Base-by-base conservation (phyloP, 2,329 filamentous ascomycete genomes). In the Nothophoma quercina region DNA sequence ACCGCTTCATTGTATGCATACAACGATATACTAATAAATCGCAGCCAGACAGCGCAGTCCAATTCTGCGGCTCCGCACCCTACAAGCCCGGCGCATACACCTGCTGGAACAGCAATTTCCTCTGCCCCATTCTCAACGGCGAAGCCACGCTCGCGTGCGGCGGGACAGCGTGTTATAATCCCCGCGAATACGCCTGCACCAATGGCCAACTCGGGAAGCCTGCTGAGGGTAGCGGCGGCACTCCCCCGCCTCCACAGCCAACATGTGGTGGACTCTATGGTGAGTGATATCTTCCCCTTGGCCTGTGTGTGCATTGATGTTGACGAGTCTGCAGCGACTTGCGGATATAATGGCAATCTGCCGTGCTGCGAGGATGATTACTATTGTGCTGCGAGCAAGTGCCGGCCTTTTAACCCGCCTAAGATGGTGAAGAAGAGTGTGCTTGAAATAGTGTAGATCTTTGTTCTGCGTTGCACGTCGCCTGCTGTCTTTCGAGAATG, bases 81-180 rank as follows among this genome's bases (percentile, higher is more conserved):
- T 55, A 45, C 13, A 12, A 33, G 4, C 51, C 51, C 1, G 51
- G 49, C 33, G 42, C 28, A 67, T 76, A 76, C 36, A 75, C 70
- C 1, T 76, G 74, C 61, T 77, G 75, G 56, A 63, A 71, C 39
- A 57, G 59, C 3, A 52, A 71, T 46, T 75, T 75, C 44, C 63
- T 75, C 3, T 77, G 73, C 46, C 73, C 74, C 1, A 59, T 75
- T 10, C 34, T 74, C 13, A 54, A 70, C 46, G 71, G 69, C 21
- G 52, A 61, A 21, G 61, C 70, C 10, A 75, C 72, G 0, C 54
- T 74, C 28, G 58, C 61, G 44, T 77, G 74, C 36, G 46, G 46
- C 3, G 74, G 72, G 9, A 51, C 43, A 1, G 74, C 71, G 35
- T 76, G 74, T 57, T 77, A 76, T 41, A 52, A 66, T 9, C 65